phyloP scores from a whole-genome alignment of 2,329 filamentous ascomycete genomes.

The Fusarium sp. region DNA sequence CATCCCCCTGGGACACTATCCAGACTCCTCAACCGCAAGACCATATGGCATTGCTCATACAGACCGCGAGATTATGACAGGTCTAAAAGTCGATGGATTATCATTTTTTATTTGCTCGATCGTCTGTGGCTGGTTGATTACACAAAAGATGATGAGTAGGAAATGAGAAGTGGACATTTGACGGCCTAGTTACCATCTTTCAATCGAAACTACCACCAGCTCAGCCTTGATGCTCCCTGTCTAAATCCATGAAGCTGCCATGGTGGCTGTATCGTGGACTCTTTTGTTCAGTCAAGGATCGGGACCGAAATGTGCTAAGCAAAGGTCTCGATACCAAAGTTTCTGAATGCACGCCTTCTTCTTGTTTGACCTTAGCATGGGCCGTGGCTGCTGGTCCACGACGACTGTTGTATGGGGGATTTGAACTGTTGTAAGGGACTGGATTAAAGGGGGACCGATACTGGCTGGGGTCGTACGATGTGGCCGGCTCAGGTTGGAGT shows the following conservation, averaged over 20 bases:
- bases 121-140: not conserved
- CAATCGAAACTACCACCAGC: not conserved
- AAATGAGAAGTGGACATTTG: not conserved
- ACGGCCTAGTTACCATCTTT: not conserved
- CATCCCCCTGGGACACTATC: not conserved
- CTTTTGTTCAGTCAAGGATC: not conserved
- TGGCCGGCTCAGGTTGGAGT: constrained; percentile 1
- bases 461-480: constrained; percentile 1
- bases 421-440: not conserved
- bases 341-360: not conserved
- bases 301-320: constrained; percentile 2
- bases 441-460: constrained; percentile 14
- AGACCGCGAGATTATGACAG: not conserved
- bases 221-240: not conserved
- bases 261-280: not conserved
- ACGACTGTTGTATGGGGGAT: constrained; percentile 7
- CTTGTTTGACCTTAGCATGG: not conserved
- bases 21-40: not conserved
- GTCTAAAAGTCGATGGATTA: not conserved
- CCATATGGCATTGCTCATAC: not conserved
- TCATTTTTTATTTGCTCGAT: not conserved
- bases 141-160: not conserved
- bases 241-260: constrained; percentile 1
- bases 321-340: not conserved
- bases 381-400: not conserved